These are phyloP conservation scores for Eucalyptus paniculata DNA, from an alignment of 345 rosid genomes.

Conservation along the genomic window DNA sequence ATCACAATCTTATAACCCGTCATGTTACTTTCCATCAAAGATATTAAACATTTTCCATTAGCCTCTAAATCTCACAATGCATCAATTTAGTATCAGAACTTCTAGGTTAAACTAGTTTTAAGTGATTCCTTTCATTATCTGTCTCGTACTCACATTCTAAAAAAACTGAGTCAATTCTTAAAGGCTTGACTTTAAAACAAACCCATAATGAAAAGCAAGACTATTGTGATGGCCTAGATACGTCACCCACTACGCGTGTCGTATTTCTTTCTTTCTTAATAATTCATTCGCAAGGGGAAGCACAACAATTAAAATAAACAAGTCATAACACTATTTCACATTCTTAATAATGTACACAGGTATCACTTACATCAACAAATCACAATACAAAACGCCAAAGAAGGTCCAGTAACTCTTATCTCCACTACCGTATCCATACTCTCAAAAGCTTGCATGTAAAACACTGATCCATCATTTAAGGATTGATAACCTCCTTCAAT, in stretches of 20 bases:
- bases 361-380: background rate
- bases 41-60: background rate
- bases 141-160: background rate
- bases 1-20: background rate
- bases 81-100: background rate
- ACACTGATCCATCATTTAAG: too few relatives aligned
- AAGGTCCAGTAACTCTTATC: background rate
- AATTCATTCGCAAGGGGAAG: background rate
- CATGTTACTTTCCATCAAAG: background rate
- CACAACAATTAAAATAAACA: background rate
- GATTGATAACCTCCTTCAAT: too few relatives aligned
- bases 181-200: background rate
- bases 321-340: background rate
- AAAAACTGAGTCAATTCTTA: too few relatives aligned
- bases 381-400: background rate
- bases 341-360: background rate
- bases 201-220: background rate
- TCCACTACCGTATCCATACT: too few relatives aligned
- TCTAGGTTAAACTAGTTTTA: background rate
- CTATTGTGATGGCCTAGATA: background rate
- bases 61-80: background rate
- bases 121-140: background rate
- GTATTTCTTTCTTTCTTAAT: background rate
- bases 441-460: too few relatives aligned
- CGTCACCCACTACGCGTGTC: accelerated